Conservation (phyloP, 192 early-diverging fungal genomes). For the Coemansia sp. region DNA sequence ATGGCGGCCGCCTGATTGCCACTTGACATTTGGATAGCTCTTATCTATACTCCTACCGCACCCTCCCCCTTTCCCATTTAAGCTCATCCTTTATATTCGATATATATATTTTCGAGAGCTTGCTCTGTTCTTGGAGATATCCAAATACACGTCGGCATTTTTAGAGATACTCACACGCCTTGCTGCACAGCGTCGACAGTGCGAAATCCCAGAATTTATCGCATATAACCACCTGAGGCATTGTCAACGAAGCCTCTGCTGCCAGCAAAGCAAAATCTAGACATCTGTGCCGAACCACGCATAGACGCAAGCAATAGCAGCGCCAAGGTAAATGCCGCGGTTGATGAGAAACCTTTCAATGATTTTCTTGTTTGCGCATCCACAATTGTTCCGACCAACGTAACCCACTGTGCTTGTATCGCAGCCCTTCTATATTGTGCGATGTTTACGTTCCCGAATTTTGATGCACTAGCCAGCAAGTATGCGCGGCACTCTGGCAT, state of each 20-base stretch:
- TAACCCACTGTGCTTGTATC: not conserved
- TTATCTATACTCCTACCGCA: not conserved
- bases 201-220: not conserved
- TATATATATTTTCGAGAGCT: not conserved
- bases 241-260: not conserved
- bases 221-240: not conserved
- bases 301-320: not conserved
- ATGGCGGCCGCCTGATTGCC: not conserved
- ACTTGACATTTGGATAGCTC: not conserved
- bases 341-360: no score
- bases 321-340: not conserved
- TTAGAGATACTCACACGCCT: not conserved
- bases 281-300: not conserved
- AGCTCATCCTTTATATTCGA: not conserved
- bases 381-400: not conserved
- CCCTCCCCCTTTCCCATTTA: not conserved
- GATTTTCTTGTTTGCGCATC: not conserved
- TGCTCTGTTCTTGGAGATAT: not conserved
- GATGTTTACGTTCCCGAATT: conserved; percentile 2
- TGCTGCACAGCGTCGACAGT: not conserved
- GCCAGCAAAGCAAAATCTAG: not conserved
- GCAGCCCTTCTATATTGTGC: conserved; percentile 1
- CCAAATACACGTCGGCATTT: not conserved
- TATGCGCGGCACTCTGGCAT: not conserved
- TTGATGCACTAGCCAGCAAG: not conserved